Evolutionary conservation across 2,329 filamentous ascomycete species (phyloP), one percentile per base, ranked within the genome.

Genomic region (Helminthosporium solani): DNA sequence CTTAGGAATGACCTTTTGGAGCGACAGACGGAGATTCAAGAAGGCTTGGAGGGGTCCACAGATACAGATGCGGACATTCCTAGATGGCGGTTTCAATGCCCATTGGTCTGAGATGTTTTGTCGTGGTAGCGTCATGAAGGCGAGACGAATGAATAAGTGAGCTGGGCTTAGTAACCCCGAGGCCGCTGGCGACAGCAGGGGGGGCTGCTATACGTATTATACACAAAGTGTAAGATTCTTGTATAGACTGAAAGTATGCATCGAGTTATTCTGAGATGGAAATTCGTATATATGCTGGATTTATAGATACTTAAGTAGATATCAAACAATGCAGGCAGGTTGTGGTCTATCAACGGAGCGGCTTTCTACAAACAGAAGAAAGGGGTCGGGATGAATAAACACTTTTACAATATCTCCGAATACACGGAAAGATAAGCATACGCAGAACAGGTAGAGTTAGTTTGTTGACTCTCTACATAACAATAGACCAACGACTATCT

Each of bases 81-180:
- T 31, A 14, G 28, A 31, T 12, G 14, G 9, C 28, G 28, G 14
- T 14, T n/a, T 31, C 8, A n/a, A 31, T 14, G 28, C 14, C 3
- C 14, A 31, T 31, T 31, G 9, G 28, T 31, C 9, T 14, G 14
- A 7, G 12, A 31, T n/a, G 28, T 31, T 31, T 31, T 5, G 28
- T 14, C 14, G 28, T 14, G n/a, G 28, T 40, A 38, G 42, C 16
- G 20, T n/a, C 20, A 11, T 6, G 19, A n/a, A 20, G 11, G 12
- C 4, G 7, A 30, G 20, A 30, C 38, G 31, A 46, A 37, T 46
- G 33, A 41, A 30, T 21, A 35, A 31, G 37, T 31, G 23, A 5
- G 38, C 9, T 31, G 43, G n/a, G 43, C 43, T 46, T 34, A 46
- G 14, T 46, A 40, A 46, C 28, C 40, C 43, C 37, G 43, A 33